These are phyloP conservation scores for Neostapfia colusana DNA, from an alignment of 176 grass and related monocot species.

Conservation along the genomic window DNA sequence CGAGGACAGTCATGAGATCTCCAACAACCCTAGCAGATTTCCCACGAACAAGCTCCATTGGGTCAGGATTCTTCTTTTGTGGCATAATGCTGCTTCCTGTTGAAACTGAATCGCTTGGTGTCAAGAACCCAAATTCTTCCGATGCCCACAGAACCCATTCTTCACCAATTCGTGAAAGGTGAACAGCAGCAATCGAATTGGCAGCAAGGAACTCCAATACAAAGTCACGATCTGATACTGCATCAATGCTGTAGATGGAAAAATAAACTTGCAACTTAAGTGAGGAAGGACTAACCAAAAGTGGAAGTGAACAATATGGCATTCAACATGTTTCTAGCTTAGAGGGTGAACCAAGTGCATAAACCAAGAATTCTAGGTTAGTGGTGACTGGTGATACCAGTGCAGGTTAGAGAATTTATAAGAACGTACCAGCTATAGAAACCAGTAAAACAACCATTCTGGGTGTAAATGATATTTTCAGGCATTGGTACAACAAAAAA, in stretches of 20 bases:
- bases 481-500: not conserved
- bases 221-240: conserved; percentile 97
- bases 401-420: not conserved
- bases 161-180: conserved; percentile 95
- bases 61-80: conserved; percentile 93
- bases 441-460: not conserved
- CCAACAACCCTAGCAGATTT: conserved; percentile 95
- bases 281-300: conserved; percentile 15
- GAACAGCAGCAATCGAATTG: conserved; percentile 82
- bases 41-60: conserved; percentile 94
- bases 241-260: conserved; percentile 73
- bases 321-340: not conserved
- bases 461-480: not conserved
- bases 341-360: not conserved
- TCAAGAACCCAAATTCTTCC: conserved; percentile 93
- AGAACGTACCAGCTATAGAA: not conserved
- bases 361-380: not conserved
- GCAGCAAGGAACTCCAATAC: conserved; percentile 89
- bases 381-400: not conserved
- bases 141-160: conserved; percentile 99
- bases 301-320: not conserved
- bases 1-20: conserved; percentile 82
- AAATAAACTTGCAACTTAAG: not conserved
- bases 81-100: conserved; percentile 93
- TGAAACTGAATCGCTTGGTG: conserved; percentile 70